These are phyloP conservation scores for Benincasa hispida DNA, from an alignment of 306 rosid genomes.

Conservation along the genomic window DNA sequence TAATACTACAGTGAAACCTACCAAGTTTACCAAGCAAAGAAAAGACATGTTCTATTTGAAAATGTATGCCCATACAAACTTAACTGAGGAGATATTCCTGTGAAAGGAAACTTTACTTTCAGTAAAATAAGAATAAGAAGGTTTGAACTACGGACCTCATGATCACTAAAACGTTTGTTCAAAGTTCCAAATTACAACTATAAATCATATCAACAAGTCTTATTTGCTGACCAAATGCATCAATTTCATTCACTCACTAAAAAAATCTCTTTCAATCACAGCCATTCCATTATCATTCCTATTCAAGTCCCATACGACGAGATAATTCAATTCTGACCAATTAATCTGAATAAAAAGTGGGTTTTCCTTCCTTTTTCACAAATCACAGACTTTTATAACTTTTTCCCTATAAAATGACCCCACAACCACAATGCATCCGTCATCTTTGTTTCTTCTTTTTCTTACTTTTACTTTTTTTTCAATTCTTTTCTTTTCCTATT, in stretches of 20 bases:
- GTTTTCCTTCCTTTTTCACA: neutral
- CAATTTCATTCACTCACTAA: neutral
- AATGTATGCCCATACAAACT: neutral
- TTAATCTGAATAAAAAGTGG: neutral
- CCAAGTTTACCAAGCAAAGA: neutral
- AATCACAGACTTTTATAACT: neutral
- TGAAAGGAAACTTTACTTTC: neutral
- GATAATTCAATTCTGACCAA: neutral
- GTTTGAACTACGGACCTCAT: too few relatives aligned
- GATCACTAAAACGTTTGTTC: too few relatives aligned
- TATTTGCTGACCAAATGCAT: neutral
- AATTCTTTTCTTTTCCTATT: neutral
- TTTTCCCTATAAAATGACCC: neutral
- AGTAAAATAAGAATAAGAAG: too few relatives aligned
- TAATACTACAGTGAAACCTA: neutral
- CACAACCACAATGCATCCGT: neutral
- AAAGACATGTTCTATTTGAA: neutral
- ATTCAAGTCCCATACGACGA: neutral
- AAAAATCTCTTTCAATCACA: neutral
- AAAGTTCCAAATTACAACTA: too few relatives aligned
- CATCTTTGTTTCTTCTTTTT: neutral
- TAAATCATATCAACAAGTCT: neutral
- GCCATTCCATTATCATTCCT: neutral
- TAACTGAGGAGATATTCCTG: too few relatives aligned
- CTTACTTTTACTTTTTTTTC: neutral